Evolutionary conservation across 805 yeast species (phyloP), one percentile per base, ranked within the genome.

Genomic region (Yamadazyma takamatsuzukensis): DNA sequence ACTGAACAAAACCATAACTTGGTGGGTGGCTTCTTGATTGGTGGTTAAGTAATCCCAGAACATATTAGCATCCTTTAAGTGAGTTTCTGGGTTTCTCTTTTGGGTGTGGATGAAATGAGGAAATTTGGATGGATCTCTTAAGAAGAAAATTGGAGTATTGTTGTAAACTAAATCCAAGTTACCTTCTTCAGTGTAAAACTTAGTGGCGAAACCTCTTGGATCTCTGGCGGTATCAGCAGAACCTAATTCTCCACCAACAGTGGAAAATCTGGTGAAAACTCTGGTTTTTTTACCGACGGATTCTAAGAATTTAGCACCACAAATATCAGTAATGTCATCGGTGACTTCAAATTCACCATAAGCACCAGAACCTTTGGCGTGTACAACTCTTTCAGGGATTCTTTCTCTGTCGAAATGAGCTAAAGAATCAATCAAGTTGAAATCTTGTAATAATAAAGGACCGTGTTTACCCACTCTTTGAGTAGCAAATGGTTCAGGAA

Each of bases 361-460:
- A 5, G 95, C 95, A 53, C 95, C 95, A 11, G 89, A 83, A 46
- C 95, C 95, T 56, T 86, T 86, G 36, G 95, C 95, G 53, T 86
- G 95, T 21, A 86, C 95, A 36, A 86, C 94, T 62, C 95, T 72
- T 64, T 86, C 95, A 8, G 95, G 95, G 44, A 86, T 81, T 59
- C 95, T 70, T 63, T 86, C 95, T 46, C 95, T 72, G 64, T 83
- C 93, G 50, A 86, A 86, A 58, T 85, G 95, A n/a, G 95, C 88
- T 37, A 85, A 60, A 2, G 85, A 72, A 49, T 85, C 95, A 47
- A 85, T 70, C 59, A 85, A 63, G 54, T 78, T 79, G 64, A 82
- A 80, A 56, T 85, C 95, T 56, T 86, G 94, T 49, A 85, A 62
- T 39, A 85, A 63, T 44, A 84, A 60, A 5, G 94, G 95, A 21